Evolutionary conservation across 164 flowering plant genomes (phyloP).

Genomic region (Macadamia tetraphylla): DNA sequence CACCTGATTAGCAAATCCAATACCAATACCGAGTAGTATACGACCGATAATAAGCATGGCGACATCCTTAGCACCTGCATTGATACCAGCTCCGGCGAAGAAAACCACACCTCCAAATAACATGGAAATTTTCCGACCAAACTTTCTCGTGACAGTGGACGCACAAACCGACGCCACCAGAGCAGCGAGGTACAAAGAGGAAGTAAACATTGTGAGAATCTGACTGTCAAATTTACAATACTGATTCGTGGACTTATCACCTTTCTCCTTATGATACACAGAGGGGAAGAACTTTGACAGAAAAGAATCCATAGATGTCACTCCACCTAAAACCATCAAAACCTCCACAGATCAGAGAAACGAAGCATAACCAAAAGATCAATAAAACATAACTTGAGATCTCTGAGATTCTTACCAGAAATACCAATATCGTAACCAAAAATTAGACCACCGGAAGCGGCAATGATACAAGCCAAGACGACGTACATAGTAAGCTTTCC

Average conservation of each 20-base stretch:
- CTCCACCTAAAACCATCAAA: constrained; percentile 43
- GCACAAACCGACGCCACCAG: constrained; percentile 49
- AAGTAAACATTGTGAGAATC: constrained; percentile 54
- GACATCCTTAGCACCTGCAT: constrained; percentile 43
- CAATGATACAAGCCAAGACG: constrained; percentile 45
- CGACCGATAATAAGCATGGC: constrained; percentile 74
- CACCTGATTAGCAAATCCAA: constrained; percentile 80
- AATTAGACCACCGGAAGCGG: constrained; percentile 71
- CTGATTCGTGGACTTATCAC: constrained; percentile 36
- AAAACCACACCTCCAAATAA: constrained; percentile 56
- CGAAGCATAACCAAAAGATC: neutral
- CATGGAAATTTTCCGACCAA: constrained; percentile 58
- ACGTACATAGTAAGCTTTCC: constrained; percentile 51
- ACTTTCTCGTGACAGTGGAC: constrained; percentile 40
- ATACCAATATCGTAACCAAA: constrained; percentile 82
- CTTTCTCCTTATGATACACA: constrained; percentile 38
- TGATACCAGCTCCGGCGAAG: constrained; percentile 51
- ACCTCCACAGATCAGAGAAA: neutral
- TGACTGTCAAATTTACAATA: constrained; percentile 62
- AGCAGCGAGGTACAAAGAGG: constrained; percentile 67
- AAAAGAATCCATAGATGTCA: constrained; percentile 57
- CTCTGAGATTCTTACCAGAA: constrained; percentile 36
- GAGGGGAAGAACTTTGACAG: constrained; percentile 54
- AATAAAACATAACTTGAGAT: too few species aligned
- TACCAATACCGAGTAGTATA: constrained; percentile 59